Evolutionary conservation across 106 monocot genomes (phyloP), one percentile per base, ranked within the genome.

Genomic region (Dioscorea zingiberensis): DNA sequence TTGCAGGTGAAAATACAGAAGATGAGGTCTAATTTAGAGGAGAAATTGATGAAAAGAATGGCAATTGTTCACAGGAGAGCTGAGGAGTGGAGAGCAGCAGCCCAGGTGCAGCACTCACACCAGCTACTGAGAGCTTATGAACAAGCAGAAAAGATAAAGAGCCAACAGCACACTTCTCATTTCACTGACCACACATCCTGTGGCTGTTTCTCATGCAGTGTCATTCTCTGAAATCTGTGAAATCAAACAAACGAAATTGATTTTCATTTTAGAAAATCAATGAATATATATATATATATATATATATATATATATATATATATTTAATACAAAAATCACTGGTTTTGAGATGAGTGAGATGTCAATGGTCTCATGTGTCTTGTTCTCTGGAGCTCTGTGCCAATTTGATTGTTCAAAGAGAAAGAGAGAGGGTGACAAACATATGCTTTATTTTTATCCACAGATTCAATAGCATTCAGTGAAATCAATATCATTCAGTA

Each of bases 21-120:
- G 72, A 91, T 97, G 95, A 81, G 83, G 60, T 88, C 91, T 1
- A 86, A 73, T 24, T 69, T 91, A 27, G 91, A 97, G 63, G 91
- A 97, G 83, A 97, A 91, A 66, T 64, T 86, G 83, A 97, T 85
- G 88, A 91, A 77, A 47, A 85, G 81, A 66, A 88, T 91, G 91
- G 76, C 80, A 25, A 57, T 57, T 7, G 95, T 86, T 25, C 71
- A 83, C 25, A 63, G 83, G 62, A 85, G 63, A 54, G 88, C 95
- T 0, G 81, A 97, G 65, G 91, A 87, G 55, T 88, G 80, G 88
- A 80, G 88, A 74, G 85, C 78, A 54, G 73, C 84, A 54, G 91
- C 94, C 11, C 89, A 75, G 59, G 17, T 84, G 59, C 93, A 84
- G 63, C 93, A 89, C 67, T 71, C 83, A 1, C 86, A 89, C 77